Base-by-base conservation (phyloP, 768 basidiomycete species). In the Lactarius sp. region DNA sequence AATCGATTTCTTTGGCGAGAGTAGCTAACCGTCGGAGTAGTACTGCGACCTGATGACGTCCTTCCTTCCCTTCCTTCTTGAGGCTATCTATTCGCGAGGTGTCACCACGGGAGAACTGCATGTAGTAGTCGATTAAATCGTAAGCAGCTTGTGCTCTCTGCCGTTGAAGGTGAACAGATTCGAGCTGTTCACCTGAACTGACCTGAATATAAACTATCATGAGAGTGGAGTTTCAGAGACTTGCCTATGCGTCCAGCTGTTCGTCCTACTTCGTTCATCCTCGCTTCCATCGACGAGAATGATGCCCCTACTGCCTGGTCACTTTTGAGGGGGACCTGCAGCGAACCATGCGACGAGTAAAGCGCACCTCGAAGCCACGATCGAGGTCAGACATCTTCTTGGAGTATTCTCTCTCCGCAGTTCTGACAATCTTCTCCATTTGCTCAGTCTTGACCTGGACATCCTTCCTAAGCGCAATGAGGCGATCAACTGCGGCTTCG, bases 81-180 rank as follows among this genome's bases (percentile, higher is more conserved):
- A 92, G 78, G 36, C 81, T 79, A 70, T 92, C 94, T 60, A 92
- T 76, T 53, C 83, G 82, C 2, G 82, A 77, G 1, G 88, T 91
- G 65, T 95, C 92, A 1, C 85, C 89, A 59, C 85, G 85, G 8
- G 89, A 86, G 69, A 99, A 90, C 65, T 95, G 92, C 69, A 93
- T 93, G 73, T 98, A 98, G 73, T 88, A 95, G 67, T 94, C 88
- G 54, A 98, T 90, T 31, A 99, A 77, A 71, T 98, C 90, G 68
- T 93, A 89, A 0, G 97, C 94, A 7, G 95, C 95, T 70, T 95
- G 92, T 2, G 95, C 96, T 66, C 94, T 80, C 73, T 93, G 90
- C 16, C 96, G 83, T 67, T 95, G 90, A 59, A 93, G 83, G 72
- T 97, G 94, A 18, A 98, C 86, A 0, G 90, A 90, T 75, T 99